These are phyloP conservation scores for Luffa acutangula DNA, from an alignment of 306 rosid species.

Conservation along the genomic window DNA sequence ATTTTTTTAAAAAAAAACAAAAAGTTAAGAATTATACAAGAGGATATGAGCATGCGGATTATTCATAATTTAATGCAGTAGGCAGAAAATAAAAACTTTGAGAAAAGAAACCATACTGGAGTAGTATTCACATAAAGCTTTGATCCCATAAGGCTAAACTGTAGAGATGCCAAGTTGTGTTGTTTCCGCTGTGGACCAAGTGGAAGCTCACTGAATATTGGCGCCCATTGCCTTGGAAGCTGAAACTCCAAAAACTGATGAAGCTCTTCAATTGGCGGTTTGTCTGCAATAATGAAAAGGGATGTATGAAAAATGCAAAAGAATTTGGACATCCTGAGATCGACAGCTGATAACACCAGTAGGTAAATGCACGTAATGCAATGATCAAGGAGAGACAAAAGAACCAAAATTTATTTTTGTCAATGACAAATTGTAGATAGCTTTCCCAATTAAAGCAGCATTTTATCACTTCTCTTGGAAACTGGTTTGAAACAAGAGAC, in stretches of 20 bases:
- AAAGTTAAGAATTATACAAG: neutral
- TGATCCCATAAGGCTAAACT: slow-evolving; percentile 93
- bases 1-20: no score
- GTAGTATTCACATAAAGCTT: slow-evolving; percentile 78
- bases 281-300: slow-evolving; percentile 44
- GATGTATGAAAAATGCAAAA: slow-evolving; percentile 4
- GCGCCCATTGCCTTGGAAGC: slow-evolving; percentile 98
- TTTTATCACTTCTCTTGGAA: neutral
- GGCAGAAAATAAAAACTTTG: slow-evolving; percentile 1
- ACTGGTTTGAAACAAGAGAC: neutral
- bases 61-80: neutral
- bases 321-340: neutral
- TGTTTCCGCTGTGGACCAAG: slow-evolving; percentile 94
- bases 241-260: slow-evolving; percentile 98
- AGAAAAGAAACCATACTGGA: slow-evolving; percentile 35
- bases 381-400: neutral
- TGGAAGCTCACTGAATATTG: slow-evolving; percentile 93
- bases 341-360: neutral
- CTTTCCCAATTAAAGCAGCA: neutral
- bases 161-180: slow-evolving; percentile 59
- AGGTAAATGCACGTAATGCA: neutral
- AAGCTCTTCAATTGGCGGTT: slow-evolving; percentile 89
- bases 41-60: neutral
- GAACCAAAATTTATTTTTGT: neutral
- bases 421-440: neutral